A percentile compares a stretch with the other conserved stretches of the same genome.
phyloP scores from a whole-genome alignment of 1,284 basidiomycete genomes.

The Ustilago tritici region DNA sequence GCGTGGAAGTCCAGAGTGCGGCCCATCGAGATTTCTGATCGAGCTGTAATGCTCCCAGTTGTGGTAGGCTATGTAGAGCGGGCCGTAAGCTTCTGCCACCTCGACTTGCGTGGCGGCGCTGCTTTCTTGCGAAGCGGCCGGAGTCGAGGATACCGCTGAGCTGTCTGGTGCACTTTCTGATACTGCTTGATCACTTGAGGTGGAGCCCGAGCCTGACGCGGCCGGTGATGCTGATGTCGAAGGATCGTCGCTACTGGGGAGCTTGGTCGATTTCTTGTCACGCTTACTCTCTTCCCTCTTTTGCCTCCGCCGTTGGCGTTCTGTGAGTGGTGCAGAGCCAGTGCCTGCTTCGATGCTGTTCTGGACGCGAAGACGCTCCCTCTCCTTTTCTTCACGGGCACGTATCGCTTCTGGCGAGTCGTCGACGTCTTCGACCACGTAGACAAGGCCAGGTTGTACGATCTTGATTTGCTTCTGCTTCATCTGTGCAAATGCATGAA shows the following conservation, averaged over 20 bases:
- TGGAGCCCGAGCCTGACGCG: conserved; percentile 1
- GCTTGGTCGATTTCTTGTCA: conserved; percentile 23
- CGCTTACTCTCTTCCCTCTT: conserved; percentile 44
- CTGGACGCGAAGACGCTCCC: conserved; percentile 47
- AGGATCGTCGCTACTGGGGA: conserved; percentile 3
- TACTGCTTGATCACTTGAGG: neutral
- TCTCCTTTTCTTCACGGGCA: conserved; percentile 43
- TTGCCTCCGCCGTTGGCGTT: conserved; percentile 44
- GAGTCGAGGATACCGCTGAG: conserved; percentile 6
- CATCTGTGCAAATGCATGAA: conserved; percentile 88
- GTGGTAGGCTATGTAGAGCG: conserved; percentile 75
- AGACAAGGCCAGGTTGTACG: conserved; percentile 80
- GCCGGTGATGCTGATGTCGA: conserved; percentile 12
- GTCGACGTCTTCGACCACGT: conserved; percentile 69
- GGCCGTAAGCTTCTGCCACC: conserved; percentile 58
- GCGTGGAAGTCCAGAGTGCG: conserved; percentile 81
- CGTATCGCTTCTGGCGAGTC: conserved; percentile 61
- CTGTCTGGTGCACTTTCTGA: neutral
- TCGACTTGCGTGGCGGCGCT: neutral
- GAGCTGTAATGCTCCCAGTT: conserved; percentile 96
- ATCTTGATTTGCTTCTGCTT: conserved; percentile 84
- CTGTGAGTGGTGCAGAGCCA: conserved; percentile 41
- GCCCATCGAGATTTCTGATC: conserved; percentile 85
- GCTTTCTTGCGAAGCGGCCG: conserved; percentile 10
- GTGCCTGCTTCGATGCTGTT: conserved; percentile 36